Evolutionary conservation across 176 grass and related monocot genomes (phyloP).

Genomic region (Echinochloa phyllopogon): DNA sequence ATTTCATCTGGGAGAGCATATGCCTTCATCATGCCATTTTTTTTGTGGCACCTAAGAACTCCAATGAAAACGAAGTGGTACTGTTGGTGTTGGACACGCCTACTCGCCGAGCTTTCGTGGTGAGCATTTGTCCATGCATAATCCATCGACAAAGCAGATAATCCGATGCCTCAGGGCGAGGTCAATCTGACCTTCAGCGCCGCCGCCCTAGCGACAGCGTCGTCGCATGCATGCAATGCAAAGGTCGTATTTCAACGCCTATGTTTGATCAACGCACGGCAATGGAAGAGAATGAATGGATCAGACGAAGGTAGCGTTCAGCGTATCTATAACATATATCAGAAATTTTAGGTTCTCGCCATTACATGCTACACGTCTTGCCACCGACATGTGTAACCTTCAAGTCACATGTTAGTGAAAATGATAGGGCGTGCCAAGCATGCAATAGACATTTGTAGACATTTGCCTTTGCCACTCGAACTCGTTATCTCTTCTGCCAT

Average conservation of each 20-base stretch:
- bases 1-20: too few relatives aligned
- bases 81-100: neutral
- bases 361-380: neutral
- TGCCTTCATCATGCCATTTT: neutral
- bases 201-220: slow-evolving; percentile 33
- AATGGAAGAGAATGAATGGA: neutral
- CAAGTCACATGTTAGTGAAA: neutral
- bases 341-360: neutral
- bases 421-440: neutral
- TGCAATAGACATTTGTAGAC: neutral
- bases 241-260: slow-evolving; percentile 28
- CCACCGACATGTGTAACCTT: neutral
- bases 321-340: slow-evolving; percentile 1
- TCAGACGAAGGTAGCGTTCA: neutral
- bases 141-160: slow-evolving; percentile 1
- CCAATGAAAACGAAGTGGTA: neutral
- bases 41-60: neutral
- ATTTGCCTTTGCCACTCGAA: slow-evolving; percentile 11
- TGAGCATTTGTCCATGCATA: neutral
- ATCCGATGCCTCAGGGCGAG: neutral
- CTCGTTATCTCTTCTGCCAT: neutral
- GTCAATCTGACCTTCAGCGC: slow-evolving; percentile 44
- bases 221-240: slow-evolving; percentile 8
- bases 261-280: slow-evolving; percentile 54
- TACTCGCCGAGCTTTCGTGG: neutral